Percentiles rank a stretch among this genome's conserved stretches.
These are phyloP conservation scores for Penicillium sp. DNA, from an alignment of 2,329 filamentous ascomycete genomes.

Conservation along the genomic window DNA sequence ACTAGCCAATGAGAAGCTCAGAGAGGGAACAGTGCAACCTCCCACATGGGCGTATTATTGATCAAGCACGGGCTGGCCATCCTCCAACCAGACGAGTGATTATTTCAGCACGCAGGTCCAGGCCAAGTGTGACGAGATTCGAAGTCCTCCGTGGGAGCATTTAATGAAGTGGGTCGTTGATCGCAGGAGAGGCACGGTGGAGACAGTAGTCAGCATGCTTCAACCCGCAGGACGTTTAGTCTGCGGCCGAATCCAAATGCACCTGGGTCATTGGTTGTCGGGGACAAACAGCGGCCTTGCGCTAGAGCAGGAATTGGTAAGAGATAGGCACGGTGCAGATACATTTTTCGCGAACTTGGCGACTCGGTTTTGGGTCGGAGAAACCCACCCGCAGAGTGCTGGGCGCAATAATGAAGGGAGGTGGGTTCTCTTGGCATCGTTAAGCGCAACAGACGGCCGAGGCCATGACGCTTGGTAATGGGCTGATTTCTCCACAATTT, in stretches of 20 bases:
- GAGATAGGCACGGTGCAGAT: not conserved
- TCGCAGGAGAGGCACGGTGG: not conserved
- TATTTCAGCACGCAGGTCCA: slow-evolving; percentile 16
- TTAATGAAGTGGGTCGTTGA: not conserved
- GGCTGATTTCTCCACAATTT: not conserved
- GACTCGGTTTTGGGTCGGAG: not conserved
- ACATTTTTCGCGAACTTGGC: not conserved
- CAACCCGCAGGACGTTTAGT: not conserved
- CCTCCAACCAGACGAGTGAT: slow-evolving; percentile 17
- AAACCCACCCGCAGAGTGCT: not conserved
- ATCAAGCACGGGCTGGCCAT: slow-evolving; percentile 4
- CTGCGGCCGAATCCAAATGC: not conserved
- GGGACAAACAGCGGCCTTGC: not conserved
- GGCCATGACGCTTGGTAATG: slow-evolving; percentile 19
- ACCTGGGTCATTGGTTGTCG: not conserved
- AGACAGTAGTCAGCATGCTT: not conserved
- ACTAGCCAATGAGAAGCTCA: slow-evolving; percentile 8
- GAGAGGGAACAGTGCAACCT: not conserved
- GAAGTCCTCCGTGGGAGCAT: not conserved
- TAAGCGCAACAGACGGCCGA: slow-evolving; percentile 9
- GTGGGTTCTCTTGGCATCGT: slow-evolving; percentile 12
- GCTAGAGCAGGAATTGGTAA: not conserved
- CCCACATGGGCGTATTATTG: not conserved
- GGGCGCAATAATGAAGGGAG: not conserved
- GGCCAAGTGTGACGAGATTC: slow-evolving; percentile 7